Conservation (phyloP, 305 asterid genomes). For the Solanum hybrid region DNA sequence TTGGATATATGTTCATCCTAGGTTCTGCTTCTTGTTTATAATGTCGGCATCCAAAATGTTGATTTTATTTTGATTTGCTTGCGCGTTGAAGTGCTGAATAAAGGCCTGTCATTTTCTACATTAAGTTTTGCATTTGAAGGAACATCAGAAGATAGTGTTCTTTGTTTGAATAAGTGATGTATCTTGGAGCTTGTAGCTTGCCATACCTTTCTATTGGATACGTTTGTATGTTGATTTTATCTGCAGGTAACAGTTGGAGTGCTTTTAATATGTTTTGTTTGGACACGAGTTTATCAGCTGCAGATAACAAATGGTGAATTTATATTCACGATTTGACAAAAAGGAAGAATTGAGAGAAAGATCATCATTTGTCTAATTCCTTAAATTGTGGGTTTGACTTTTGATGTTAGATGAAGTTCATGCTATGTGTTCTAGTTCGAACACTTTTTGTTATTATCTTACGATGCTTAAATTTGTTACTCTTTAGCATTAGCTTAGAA, state of each 20-base stretch:
- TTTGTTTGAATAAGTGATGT: background rate
- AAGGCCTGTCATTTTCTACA: background rate
- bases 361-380: background rate
- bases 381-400: background rate
- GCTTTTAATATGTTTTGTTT: background rate
- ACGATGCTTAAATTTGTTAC: background rate
- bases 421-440: background rate
- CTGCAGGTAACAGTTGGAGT: background rate
- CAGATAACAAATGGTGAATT: background rate
- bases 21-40: background rate
- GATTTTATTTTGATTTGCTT: background rate
- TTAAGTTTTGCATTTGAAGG: background rate
- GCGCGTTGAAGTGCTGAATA: background rate
- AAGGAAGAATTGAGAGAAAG: background rate
- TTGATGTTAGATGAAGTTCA: background rate
- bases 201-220: background rate
- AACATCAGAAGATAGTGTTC: background rate
- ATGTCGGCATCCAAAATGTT: background rate
- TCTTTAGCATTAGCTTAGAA: background rate
- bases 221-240: background rate
- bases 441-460: background rate
- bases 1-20: background rate
- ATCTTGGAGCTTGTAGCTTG: background rate
- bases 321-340: background rate
- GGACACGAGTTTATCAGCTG: background rate